These are phyloP conservation scores for Penstemon newberryi DNA, from an alignment of 257 asterid genomes.

Conservation along the genomic window DNA sequence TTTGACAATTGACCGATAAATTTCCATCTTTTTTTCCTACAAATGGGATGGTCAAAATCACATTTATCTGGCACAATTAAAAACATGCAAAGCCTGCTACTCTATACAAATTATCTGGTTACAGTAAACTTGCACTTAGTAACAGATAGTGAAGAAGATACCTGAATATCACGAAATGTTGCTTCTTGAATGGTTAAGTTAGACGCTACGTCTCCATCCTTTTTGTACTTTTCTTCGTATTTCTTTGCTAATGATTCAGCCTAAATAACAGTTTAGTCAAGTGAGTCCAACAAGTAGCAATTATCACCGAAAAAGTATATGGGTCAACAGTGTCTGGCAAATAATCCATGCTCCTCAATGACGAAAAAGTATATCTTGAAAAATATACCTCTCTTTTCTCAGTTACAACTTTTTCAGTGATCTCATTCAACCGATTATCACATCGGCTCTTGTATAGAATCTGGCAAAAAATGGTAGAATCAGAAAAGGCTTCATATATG, in stretches of 20 bases:
- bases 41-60: slow-evolving; percentile 21
- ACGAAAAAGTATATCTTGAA: slow-evolving; percentile 5
- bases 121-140: neutral
- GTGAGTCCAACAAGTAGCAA: slow-evolving; percentile 29
- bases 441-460: slow-evolving; percentile 91
- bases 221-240: slow-evolving; percentile 92
- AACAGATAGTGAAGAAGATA: slow-evolving; percentile 31
- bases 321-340: neutral
- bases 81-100: slow-evolving; percentile 25
- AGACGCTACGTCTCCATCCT: slow-evolving; percentile 89
- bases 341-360: too few relatives aligned
- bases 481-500: slow-evolving; percentile 24
- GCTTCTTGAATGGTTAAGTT: slow-evolving; percentile 93
- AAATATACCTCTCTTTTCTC: slow-evolving; percentile 81
- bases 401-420: slow-evolving; percentile 71
- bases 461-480: slow-evolving; percentile 45
- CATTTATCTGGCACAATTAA: slow-evolving; percentile 25
- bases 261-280: slow-evolving; percentile 44
- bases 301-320: slow-evolving; percentile 6
- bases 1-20: slow-evolving; percentile 76
- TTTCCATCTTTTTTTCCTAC: slow-evolving; percentile 92
- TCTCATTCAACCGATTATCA: slow-evolving; percentile 90
- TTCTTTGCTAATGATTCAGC: slow-evolving; percentile 80
- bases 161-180: slow-evolving; percentile 97
- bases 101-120: slow-evolving; percentile 7